Conservation (phyloP, 768 basidiomycete species). For the Tephrocybe sp. region DNA sequence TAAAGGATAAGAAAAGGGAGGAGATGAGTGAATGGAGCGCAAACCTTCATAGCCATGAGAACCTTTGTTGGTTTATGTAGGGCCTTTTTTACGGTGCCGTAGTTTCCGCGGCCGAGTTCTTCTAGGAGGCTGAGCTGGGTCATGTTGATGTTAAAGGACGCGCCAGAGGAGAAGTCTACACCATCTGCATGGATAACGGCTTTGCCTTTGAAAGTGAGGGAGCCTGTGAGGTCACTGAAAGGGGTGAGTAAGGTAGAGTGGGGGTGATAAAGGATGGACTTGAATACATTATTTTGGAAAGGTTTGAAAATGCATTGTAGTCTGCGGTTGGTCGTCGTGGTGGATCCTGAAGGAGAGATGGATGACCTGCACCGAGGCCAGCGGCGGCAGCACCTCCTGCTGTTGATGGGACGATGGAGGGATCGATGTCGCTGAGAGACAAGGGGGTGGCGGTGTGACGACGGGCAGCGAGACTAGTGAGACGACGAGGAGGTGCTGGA, state of each 20-base stretch:
- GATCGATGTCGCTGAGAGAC: slow-evolving; percentile 63
- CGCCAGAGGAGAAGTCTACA: slow-evolving; percentile 82
- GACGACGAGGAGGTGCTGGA: slow-evolving; percentile 19
- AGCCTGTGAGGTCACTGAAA: slow-evolving; percentile 90
- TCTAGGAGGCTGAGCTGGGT: slow-evolving; percentile 86
- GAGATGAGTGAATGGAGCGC: slow-evolving; percentile 18
- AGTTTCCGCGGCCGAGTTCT: slow-evolving; percentile 95
- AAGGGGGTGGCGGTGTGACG: slow-evolving; percentile 57
- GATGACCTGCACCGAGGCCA: slow-evolving; percentile 71
- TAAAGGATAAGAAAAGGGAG: slow-evolving; percentile 5
- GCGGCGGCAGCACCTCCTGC: slow-evolving; percentile 61
- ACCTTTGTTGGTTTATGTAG: slow-evolving; percentile 93
- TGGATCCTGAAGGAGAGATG: slow-evolving; percentile 42
- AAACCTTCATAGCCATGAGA: slow-evolving; percentile 98
- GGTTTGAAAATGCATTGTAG: slow-evolving; percentile 87
- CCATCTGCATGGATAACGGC: slow-evolving; percentile 90
- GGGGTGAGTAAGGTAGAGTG: slow-evolving; percentile 5
- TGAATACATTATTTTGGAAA: slow-evolving; percentile 92
- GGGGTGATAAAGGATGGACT: slow-evolving; percentile 1
- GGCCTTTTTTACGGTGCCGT: slow-evolving; percentile 96
- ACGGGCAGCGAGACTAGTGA: slow-evolving; percentile 39
- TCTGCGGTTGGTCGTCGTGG: slow-evolving; percentile 37
- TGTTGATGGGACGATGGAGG: slow-evolving; percentile 37
- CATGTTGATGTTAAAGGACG: slow-evolving; percentile 94
- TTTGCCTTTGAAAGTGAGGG: slow-evolving; percentile 90